Conservation (phyloP, 345 rosid species). For the Brassica incana region DNA sequence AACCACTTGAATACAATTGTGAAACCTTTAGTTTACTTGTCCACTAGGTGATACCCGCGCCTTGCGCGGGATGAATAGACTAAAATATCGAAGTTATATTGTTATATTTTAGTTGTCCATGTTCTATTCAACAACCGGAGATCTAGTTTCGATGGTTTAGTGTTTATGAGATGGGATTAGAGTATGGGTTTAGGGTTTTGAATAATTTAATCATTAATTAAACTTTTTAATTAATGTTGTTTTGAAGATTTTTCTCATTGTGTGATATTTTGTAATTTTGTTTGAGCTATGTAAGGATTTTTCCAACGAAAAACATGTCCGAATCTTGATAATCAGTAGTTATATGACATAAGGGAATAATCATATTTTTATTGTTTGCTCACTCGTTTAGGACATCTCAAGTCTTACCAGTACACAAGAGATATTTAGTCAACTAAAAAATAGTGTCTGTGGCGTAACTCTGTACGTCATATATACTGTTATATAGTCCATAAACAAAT, state of each 20-base stretch:
- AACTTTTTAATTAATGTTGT: not conserved
- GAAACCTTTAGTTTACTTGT: slow-evolving; percentile 78
- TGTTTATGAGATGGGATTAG: not conserved
- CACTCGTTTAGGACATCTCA: not conserved
- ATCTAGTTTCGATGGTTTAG: slow-evolving; percentile 37
- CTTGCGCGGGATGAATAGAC: too few species aligned
- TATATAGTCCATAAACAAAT: not conserved
- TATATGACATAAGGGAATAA: not conserved
- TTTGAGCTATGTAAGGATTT: not conserved
- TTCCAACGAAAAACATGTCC: not conserved
- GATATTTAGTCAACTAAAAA: not conserved
- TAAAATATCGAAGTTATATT: too few species aligned
- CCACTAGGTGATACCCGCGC: too few species aligned
- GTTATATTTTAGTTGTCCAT: slow-evolving; percentile 75
- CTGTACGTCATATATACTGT: slow-evolving; percentile 9
- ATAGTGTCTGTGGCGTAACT: slow-evolving; percentile 6
- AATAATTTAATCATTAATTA: not conserved
- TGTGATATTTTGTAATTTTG: not conserved
- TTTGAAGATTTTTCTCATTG: not conserved
- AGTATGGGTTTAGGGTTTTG: not conserved
- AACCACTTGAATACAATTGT: slow-evolving; percentile 64
- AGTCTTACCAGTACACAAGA: not conserved
- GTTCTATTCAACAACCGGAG: slow-evolving; percentile 89
- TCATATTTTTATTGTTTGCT: not conserved
- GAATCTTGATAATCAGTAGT: not conserved